A percentile compares a stretch with the other conserved stretches of the same genome.
Conservation (phyloP, 768 basidiomycete species). For the Lanmaoa pseudosensibilis region DNA sequence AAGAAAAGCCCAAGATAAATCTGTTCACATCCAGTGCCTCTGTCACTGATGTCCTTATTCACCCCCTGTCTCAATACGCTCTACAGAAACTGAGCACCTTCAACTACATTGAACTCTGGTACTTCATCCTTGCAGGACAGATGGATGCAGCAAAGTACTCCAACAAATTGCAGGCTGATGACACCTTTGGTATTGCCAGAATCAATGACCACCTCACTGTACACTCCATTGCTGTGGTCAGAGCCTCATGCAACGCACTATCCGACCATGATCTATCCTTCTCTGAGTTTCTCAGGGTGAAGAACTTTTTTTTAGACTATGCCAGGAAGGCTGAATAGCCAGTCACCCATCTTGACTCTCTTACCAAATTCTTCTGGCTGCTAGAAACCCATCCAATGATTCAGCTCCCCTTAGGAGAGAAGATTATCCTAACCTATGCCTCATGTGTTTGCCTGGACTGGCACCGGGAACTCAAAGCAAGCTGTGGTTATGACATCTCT, state of each 20-base stretch:
- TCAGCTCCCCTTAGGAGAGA: neutral
- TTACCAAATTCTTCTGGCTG: neutral
- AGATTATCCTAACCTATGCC: neutral
- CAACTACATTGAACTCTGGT: neutral
- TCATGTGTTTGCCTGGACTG: neutral
- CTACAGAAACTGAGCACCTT: neutral
- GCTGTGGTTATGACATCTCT: neutral
- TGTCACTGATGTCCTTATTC: neutral
- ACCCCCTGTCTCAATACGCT: neutral
- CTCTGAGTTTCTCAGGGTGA: neutral
- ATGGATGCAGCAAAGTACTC: neutral
- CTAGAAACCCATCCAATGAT: neutral
- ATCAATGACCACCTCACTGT: neutral
- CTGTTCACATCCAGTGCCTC: fast-evolving
- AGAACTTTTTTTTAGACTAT: neutral
- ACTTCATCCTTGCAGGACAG: neutral
- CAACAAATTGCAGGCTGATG: neutral
- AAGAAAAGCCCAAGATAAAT: neutral
- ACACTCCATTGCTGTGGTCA: neutral
- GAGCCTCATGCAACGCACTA: neutral
- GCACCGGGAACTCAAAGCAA: neutral
- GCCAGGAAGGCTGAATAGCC: neutral
- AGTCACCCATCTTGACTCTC: neutral
- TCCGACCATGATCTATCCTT: neutral
- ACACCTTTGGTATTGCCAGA: neutral